Percentiles rank a stretch among this genome's conserved stretches.
These are phyloP conservation scores for Chloropicon primus DNA, from an alignment of 139 green algal species.

Conservation along the genomic window DNA sequence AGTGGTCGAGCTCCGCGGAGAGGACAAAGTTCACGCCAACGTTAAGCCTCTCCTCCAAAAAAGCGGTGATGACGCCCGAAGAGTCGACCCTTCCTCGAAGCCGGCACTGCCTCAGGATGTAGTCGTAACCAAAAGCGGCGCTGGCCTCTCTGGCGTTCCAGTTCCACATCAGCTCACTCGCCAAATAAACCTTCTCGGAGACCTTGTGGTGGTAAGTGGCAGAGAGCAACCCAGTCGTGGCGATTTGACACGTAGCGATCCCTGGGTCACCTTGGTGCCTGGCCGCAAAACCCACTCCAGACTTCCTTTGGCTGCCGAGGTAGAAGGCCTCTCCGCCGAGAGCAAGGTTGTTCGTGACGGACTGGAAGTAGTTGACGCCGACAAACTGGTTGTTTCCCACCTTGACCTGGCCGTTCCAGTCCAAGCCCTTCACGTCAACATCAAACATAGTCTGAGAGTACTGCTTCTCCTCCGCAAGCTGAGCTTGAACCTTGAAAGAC, in stretches of 20 bases:
- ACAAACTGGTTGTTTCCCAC: slow-evolving; percentile 84
- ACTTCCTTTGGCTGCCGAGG: slow-evolving; percentile 67
- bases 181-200: slow-evolving; percentile 81
- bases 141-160: slow-evolving; percentile 68
- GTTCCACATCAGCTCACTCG: slow-evolving; percentile 89
- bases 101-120: slow-evolving; percentile 68
- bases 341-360: slow-evolving; percentile 60
- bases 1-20: slow-evolving; percentile 88
- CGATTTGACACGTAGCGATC: slow-evolving; percentile 27
- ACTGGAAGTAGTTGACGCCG: slow-evolving; percentile 91
- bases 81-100: slow-evolving; percentile 57
- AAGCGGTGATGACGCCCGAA: slow-evolving; percentile 62
- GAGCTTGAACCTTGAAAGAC: slow-evolving; percentile 65
- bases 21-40: slow-evolving; percentile 93
- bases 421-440: slow-evolving; percentile 45
- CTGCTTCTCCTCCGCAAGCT: slow-evolving; percentile 59
- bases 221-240: slow-evolving; percentile 82
- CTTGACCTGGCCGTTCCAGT: slow-evolving; percentile 96
- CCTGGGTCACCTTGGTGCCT: slow-evolving; percentile 25
- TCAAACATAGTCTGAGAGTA: slow-evolving; percentile 46
- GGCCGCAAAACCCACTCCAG: slow-evolving; percentile 41
- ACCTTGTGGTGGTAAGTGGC: slow-evolving; percentile 84
- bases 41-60: slow-evolving; percentile 87
- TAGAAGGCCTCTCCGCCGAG: slow-evolving; percentile 87
- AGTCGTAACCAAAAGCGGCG: slow-evolving; percentile 92